These are phyloP conservation scores for Anthracocystis setariae DNA, from an alignment of 1,284 basidiomycete species.

Conservation along the genomic window DNA sequence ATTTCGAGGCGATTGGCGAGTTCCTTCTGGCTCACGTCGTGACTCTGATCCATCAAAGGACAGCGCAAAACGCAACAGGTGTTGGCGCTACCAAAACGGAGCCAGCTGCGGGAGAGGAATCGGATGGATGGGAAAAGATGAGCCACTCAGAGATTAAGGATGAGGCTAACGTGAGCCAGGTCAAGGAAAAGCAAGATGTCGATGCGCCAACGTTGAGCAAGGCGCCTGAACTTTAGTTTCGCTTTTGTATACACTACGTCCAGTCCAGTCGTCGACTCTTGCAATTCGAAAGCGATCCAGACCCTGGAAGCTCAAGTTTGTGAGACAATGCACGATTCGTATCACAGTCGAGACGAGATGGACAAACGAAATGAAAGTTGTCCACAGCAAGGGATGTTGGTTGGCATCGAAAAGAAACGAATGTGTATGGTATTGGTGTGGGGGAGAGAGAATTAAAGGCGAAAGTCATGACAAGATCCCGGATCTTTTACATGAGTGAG, in stretches of 20 bases:
- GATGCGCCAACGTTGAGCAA: slow-evolving; percentile 35
- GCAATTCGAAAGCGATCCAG: neutral
- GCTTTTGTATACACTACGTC: too few relatives aligned
- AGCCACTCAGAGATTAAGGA: slow-evolving; percentile 40
- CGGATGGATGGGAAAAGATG: slow-evolving; percentile 58
- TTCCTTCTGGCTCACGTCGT: slow-evolving; percentile 56
- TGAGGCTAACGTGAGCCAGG: slow-evolving; percentile 10
- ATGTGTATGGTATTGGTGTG: too few relatives aligned
- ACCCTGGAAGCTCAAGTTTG: too few relatives aligned
- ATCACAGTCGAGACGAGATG: too few relatives aligned
- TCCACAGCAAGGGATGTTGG: too few relatives aligned
- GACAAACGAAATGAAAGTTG: too few relatives aligned
- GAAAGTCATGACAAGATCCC: too few relatives aligned
- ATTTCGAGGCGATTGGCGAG: slow-evolving; percentile 60
- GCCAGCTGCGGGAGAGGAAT: slow-evolving; percentile 20
- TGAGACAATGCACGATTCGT: too few relatives aligned
- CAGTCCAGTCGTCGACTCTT: neutral
- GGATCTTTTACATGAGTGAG: too few relatives aligned
- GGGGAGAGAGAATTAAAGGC: too few relatives aligned
- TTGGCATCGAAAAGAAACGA: too few relatives aligned
- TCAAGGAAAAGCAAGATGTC: neutral
- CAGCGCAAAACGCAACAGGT: neutral
- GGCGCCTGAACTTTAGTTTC: slow-evolving; percentile 11
- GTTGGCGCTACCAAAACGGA: neutral
- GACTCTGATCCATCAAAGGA: slow-evolving; percentile 7